Percentiles rank a stretch among this genome's conserved stretches.
These are phyloP conservation scores for Lactuca saligna DNA, from an alignment of 129 eudicot species.

Conservation along the genomic window DNA sequence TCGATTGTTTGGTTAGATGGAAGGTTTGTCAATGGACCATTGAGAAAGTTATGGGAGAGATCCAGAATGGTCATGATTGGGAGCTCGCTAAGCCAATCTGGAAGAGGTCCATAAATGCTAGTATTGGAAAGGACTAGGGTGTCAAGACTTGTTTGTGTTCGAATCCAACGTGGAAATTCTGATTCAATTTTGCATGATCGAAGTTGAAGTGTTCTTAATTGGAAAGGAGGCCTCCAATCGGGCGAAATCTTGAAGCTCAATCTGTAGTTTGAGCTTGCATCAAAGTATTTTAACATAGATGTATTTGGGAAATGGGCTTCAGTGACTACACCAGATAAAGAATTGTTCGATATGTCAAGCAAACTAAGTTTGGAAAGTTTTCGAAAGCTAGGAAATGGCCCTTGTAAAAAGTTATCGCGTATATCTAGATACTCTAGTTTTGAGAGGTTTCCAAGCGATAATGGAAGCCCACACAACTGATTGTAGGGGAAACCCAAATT, in stretches of 20 bases:
- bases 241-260: constrained; percentile 25
- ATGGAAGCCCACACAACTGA: constrained; percentile 22
- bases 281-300: constrained; percentile 23
- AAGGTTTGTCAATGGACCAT: constrained; percentile 27
- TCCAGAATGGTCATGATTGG: constrained; percentile 6
- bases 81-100: constrained; percentile 31
- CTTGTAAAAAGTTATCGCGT: constrained; percentile 21
- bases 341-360: constrained; percentile 21
- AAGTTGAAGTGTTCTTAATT: constrained; percentile 16
- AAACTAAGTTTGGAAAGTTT: constrained; percentile 18
- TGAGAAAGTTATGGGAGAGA: constrained; percentile 35
- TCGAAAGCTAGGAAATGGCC: constrained; percentile 28
- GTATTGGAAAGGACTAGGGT: constrained; percentile 23
- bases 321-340: constrained; percentile 24
- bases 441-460: constrained; percentile 28
- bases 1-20: constrained; percentile 23
- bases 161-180: constrained; percentile 39
- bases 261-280: constrained; percentile 22
- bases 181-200: constrained; percentile 27
- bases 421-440: constrained; percentile 28
- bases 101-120: constrained; percentile 34
- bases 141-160: constrained; percentile 26
- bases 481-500: constrained; percentile 9
- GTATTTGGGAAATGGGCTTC: constrained; percentile 37
- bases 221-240: constrained; percentile 41